Percentiles rank a stretch among this genome's conserved stretches.
phyloP scores from a whole-genome alignment of 768 basidiomycete species.

The Punctularia strigosozonata region DNA sequence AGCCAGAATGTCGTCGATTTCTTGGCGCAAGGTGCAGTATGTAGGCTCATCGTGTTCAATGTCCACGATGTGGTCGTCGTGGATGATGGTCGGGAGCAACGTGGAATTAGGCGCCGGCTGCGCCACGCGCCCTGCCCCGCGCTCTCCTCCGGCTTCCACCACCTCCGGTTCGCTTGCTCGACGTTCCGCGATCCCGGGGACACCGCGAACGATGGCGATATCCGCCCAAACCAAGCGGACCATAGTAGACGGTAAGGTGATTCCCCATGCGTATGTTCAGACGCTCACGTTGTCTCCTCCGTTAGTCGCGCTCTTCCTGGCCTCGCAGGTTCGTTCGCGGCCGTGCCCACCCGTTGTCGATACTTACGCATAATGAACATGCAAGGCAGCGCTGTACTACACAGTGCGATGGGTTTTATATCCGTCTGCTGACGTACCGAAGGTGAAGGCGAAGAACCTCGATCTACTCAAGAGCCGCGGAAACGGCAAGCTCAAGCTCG shows the following conservation, averaged over 20 bases:
- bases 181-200: too few relatives aligned
- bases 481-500: slow-evolving; percentile 61
- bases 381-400: slow-evolving; percentile 70
- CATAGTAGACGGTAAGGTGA: slow-evolving; percentile 29
- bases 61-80: too few relatives aligned
- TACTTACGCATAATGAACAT: slow-evolving; percentile 3
- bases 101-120: too few relatives aligned
- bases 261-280: not conserved
- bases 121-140: too few relatives aligned
- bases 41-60: too few relatives aligned
- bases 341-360: not conserved
- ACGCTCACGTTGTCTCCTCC: not conserved
- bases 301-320: slow-evolving; percentile 32
- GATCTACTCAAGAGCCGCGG: slow-evolving; percentile 63
- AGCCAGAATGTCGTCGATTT: too few relatives aligned
- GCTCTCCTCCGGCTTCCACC: too few relatives aligned
- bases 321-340: slow-evolving; percentile 33
- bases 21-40: too few relatives aligned
- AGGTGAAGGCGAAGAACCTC: slow-evolving; percentile 55
- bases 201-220: slow-evolving; percentile 8
- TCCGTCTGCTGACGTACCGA: slow-evolving; percentile 9
- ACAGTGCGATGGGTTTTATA: slow-evolving; percentile 56
- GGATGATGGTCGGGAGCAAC: too few relatives aligned
- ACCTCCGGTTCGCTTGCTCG: too few relatives aligned
- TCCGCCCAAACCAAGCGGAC: slow-evolving; percentile 29